Percentiles rank a stretch among this genome's conserved stretches.
phyloP scores from a whole-genome alignment of 192 early-diverging fungal species.

The Coemansia pectinata region DNA sequence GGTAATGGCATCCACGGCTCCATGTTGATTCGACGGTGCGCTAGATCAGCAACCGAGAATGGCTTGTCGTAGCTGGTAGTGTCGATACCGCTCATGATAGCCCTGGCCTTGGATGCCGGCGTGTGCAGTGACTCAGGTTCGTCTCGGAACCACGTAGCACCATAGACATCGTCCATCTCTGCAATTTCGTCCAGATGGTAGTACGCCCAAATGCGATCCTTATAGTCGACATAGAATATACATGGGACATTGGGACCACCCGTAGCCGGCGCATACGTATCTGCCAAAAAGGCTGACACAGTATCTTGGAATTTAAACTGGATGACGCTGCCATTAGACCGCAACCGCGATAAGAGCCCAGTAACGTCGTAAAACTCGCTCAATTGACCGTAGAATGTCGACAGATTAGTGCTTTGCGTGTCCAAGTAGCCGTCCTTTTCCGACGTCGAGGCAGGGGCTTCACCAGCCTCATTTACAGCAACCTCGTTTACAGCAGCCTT shows the following conservation, averaged over 20 bases:
- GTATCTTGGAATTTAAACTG: conserved; percentile 58
- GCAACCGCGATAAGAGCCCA: conserved; percentile 46
- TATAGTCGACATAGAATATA: conserved; percentile 56
- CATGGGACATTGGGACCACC: conserved; percentile 57
- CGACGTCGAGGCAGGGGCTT: conserved; percentile 7
- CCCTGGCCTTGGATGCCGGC: conserved; percentile 16
- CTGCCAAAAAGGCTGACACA: conserved; percentile 50
- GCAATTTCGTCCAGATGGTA: conserved; percentile 54
- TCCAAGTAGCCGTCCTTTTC: conserved; percentile 33
- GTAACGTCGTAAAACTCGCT: conserved; percentile 38
- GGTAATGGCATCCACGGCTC: conserved; percentile 49
- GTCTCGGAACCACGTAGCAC: conserved; percentile 46
- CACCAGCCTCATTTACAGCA: conserved; percentile 14
- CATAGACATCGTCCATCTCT: conserved; percentile 56
- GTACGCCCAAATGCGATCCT: conserved; percentile 56
- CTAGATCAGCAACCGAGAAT: conserved; percentile 48
- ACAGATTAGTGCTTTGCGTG: conserved; percentile 14
- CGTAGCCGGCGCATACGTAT: conserved; percentile 50
- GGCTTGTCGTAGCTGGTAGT: conserved; percentile 40
- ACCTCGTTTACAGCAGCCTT: conserved; percentile 10
- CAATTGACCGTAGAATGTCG: conserved; percentile 29
- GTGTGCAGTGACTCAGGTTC: conserved; percentile 27
- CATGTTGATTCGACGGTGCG: conserved; percentile 46
- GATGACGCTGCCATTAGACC: conserved; percentile 47
- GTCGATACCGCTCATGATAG: conserved; percentile 17